Evolutionary conservation across 495 filamentous ascomycete genomes (phyloP).

Genomic region (Parathielavia hyrcaniae): DNA sequence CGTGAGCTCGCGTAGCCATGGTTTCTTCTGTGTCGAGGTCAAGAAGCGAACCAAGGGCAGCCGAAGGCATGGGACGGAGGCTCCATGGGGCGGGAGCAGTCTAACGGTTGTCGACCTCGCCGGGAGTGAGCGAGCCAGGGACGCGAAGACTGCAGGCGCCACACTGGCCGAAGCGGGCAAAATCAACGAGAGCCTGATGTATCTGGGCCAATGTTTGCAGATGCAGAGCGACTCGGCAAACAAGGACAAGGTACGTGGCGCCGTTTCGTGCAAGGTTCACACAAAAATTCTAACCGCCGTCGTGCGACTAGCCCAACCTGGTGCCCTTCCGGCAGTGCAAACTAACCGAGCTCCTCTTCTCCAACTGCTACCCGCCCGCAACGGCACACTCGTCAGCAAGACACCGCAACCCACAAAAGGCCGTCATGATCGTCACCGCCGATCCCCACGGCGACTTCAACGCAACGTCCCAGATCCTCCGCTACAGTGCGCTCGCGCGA

Average conservation of each 20-base stretch:
- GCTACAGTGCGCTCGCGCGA: slow-evolving; percentile 87
- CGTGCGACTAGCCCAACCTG: slow-evolving; percentile 54
- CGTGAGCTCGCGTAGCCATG: slow-evolving; percentile 83
- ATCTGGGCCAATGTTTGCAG: slow-evolving; percentile 92
- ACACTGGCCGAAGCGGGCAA: slow-evolving; percentile 93
- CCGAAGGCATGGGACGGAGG: slow-evolving; percentile 32
- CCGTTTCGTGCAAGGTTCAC: background rate
- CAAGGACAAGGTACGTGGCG: slow-evolving; percentile 59
- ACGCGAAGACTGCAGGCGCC: slow-evolving; percentile 86
- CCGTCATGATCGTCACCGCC: slow-evolving; percentile 93
- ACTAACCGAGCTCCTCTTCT: slow-evolving; percentile 91
- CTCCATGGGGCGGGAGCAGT: slow-evolving; percentile 69
- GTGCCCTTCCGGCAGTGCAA: slow-evolving; percentile 96
- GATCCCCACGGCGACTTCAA: slow-evolving; percentile 94
- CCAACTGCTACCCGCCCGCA: slow-evolving; percentile 79
- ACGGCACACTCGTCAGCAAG: slow-evolving; percentile 41
- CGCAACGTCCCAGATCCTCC: slow-evolving; percentile 89
- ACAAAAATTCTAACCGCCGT: background rate
- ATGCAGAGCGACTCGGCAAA: slow-evolving; percentile 79
- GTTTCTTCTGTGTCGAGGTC: slow-evolving; percentile 93
- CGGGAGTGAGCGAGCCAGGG: slow-evolving; percentile 85
- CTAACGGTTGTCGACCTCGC: slow-evolving; percentile 91
- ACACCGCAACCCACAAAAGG: slow-evolving; percentile 64
- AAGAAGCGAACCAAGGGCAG: slow-evolving; percentile 66
- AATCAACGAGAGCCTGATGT: slow-evolving; percentile 98